Evolutionary conservation across 2,329 filamentous ascomycete genomes (phyloP).

Genomic region (Botrytis hyacinthi): DNA sequence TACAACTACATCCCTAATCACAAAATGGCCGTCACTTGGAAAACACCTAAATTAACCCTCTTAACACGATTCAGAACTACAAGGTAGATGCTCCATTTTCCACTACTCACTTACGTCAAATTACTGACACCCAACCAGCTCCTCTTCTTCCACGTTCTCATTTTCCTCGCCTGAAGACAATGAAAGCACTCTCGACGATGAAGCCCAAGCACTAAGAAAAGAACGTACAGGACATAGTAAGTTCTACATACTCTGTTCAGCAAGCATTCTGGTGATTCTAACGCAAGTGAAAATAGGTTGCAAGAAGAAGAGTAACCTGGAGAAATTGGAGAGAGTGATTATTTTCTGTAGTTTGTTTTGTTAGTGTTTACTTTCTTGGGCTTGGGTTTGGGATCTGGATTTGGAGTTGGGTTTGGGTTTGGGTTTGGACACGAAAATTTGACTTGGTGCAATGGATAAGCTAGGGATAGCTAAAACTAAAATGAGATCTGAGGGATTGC

Average conservation of each 20-base stretch:
- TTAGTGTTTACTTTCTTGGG: not conserved
- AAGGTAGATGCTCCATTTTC: not conserved
- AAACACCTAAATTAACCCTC: not conserved
- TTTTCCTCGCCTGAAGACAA: not conserved
- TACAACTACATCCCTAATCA: not conserved
- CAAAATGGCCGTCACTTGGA: not conserved
- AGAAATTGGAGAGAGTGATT: not conserved
- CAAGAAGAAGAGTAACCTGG: not conserved
- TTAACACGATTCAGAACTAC: not conserved
- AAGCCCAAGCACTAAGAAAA: not conserved
- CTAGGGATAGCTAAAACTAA: not conserved
- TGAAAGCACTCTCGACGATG: not conserved
- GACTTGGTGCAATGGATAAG: not conserved
- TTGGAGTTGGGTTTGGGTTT: not conserved
- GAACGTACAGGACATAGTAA: not conserved
- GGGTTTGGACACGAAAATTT: too few species aligned
- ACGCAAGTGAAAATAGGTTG: not conserved
- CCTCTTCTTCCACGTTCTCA: not conserved
- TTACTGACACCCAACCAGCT: not conserved
- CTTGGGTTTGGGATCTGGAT: not conserved
- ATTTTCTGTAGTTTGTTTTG: not conserved
- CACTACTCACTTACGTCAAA: not conserved
- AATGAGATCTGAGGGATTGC: not conserved
- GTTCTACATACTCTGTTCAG: not conserved
- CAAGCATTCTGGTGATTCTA: too few species aligned